These are phyloP conservation scores for Salix brachista DNA, from an alignment of 345 rosid genomes.

Conservation along the genomic window DNA sequence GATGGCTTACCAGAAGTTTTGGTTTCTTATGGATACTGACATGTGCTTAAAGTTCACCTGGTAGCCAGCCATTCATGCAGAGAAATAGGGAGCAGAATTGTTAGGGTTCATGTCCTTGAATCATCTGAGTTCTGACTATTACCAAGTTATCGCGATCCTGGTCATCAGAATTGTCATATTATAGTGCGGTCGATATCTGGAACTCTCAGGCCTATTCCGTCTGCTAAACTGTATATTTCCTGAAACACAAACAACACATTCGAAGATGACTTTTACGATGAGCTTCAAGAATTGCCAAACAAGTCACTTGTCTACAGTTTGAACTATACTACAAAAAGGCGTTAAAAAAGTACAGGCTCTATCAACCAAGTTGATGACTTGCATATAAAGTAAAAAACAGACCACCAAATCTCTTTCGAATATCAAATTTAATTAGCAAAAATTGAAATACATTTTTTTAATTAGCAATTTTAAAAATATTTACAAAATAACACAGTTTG, in stretches of 20 bases:
- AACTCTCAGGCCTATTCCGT: slow-evolving; percentile 78
- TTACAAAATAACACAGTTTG: no score
- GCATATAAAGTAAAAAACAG: no score
- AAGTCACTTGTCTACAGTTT: neutral
- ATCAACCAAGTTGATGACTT: neutral
- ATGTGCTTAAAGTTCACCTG: no score
- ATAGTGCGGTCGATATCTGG: slow-evolving; percentile 75
- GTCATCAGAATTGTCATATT: neutral
- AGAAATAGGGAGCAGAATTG: no score
- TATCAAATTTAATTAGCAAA: no score
- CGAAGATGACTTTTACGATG: neutral
- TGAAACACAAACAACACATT: slow-evolving; percentile 24
- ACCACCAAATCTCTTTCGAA: no score
- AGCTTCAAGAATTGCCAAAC: neutral
- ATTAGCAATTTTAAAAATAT: no score
- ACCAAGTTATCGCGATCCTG: neutral
- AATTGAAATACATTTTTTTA: no score
- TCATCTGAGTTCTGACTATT: neutral
- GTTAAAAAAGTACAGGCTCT: neutral
- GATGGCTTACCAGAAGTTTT: no score
- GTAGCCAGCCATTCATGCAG: no score
- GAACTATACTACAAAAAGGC: neutral
- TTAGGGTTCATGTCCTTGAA: neutral
- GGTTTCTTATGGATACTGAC: no score
- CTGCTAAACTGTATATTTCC: slow-evolving; percentile 96